Evolutionary conservation across 169 alveolate genomes (phyloP), one percentile per base, ranked within the genome.

Genomic region (Plasmodium berghei): DNA sequence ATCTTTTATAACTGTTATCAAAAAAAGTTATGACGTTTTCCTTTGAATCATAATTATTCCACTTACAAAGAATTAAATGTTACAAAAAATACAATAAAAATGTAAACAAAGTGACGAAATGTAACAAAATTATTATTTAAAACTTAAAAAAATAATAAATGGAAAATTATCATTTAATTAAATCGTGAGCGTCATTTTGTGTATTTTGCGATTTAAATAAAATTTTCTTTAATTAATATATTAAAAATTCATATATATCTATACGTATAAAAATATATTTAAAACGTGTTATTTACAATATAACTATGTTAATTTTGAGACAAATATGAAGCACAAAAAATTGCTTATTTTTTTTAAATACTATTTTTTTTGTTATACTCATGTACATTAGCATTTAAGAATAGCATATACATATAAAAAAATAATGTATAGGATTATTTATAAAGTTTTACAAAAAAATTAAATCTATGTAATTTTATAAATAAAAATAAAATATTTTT

Each of bases 91-190:
- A 63, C 16, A 22, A 73, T 28, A 56, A 73, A 34, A 34, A 34
- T n/a, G 34, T 64, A 45, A 63, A 75, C 66, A 75, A 63, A 63
- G 18, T 52, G 69, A 46, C 12, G 56, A 62, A 20, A 63, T 63
- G 54, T 9, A 75, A 75, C 89, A 75, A 75, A 75, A 24, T 62
- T 28, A 62, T 75, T 48, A 63, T 75, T 75, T 18, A 61, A 58
- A 58, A 58, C 14, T n/a, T 58, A n/a, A 58, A 58, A 58, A 58
- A 18, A 16, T n/a, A 58, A 20, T 24, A 58, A 9, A 58, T n/a
- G 20, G n/a, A 16, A 18, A 58, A 58, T 12, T 58, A 71, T 18
- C 61, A 71, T 14, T 58, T 71, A 71, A 71, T 49, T 49, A 46
- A 56, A 22, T 16, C 22, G 5, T 42, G 20, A 20, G 28, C 20